Percentiles rank a stretch among this genome's conserved stretches.
phyloP scores from a whole-genome alignment of 495 filamentous ascomycete genomes.

The Friedmanniomyces simplex region DNA sequence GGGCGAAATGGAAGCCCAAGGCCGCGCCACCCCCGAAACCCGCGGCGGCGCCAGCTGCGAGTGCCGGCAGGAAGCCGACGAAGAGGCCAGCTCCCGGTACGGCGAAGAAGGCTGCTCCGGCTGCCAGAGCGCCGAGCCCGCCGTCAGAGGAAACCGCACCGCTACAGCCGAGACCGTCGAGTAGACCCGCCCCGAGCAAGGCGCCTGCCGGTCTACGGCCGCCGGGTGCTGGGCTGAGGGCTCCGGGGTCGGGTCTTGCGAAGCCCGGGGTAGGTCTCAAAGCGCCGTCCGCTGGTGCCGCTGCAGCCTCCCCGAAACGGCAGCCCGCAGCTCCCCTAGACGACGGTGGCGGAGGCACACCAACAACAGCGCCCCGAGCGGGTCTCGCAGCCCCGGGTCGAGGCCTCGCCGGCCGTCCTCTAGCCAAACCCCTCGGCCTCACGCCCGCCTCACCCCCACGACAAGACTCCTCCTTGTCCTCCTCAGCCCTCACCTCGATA shows the following conservation, averaged over 20 bases:
- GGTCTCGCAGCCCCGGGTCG: slow-evolving; percentile 54
- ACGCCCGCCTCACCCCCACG: slow-evolving; percentile 32
- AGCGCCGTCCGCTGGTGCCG: slow-evolving; percentile 32
- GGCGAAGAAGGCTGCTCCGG: slow-evolving; percentile 45
- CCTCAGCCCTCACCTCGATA: slow-evolving; percentile 54
- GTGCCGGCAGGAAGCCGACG: slow-evolving; percentile 27
- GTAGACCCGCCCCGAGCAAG: slow-evolving; percentile 34
- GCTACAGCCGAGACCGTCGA: slow-evolving; percentile 47
- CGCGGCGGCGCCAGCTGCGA: slow-evolving; percentile 30
- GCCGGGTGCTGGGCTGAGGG: background rate
- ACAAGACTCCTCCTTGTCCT: slow-evolving; percentile 27
- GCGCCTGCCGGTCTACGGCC: slow-evolving; percentile 3
- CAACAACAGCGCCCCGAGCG: slow-evolving; percentile 44
- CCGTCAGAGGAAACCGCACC: slow-evolving; percentile 42
- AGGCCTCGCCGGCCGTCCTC: slow-evolving; percentile 72
- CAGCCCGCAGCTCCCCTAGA: slow-evolving; percentile 44
- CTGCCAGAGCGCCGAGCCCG: slow-evolving; percentile 41
- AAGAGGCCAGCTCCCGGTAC: slow-evolving; percentile 24
- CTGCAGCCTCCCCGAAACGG: slow-evolving; percentile 47
- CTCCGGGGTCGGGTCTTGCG: slow-evolving; percentile 28
- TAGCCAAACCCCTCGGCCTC: slow-evolving; percentile 60
- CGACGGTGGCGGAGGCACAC: too few relatives aligned
- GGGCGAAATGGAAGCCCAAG: slow-evolving; percentile 94
- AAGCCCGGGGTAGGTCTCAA: slow-evolving; percentile 28
- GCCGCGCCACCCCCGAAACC: slow-evolving; percentile 54